Base-by-base conservation (phyloP, 1,284 basidiomycete species). In the Microbotryum violaceum region DNA sequence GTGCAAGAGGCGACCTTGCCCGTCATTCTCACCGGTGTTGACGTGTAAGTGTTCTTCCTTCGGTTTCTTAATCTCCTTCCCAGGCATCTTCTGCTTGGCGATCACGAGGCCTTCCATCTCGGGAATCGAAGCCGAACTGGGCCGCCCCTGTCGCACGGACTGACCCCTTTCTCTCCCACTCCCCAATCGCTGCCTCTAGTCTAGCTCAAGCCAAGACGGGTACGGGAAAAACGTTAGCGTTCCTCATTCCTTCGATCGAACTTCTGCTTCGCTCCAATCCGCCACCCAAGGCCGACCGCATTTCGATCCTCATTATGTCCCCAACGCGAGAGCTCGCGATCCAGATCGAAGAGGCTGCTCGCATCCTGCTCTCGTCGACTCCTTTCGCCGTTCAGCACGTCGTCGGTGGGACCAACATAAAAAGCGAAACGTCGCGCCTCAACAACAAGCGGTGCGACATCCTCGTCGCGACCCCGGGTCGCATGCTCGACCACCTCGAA, bases 261-360 rank as follows among this genome's bases (percentile, higher is more conserved):
- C 78, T 97, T 72, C 79, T 99, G 64, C 68, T 80, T 33, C 67
- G 76, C 61, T 58, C 68, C 18, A 57, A 68, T 14, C 56, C 63
- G 9, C 64, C 64, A 12, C 57, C 70, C 7, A 64, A 70, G 6
- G 56, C 65, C 42, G 70, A 61, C 9, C 63, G 62, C 45, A 67
- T 67, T 56, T 58, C 55, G 44, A 52, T 64, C 3, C 78, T 98
- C 56, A 85, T 98, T 68, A 89, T 98, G 65, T 94, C 91, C 5
- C 96, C 96, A 1, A 99, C 96, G 6, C 83, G 96, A 74, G 96
- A 99, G 77, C 83, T 99, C 23, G 96, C 96, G 2, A 81, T 99
- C 60, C 96, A 98, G 77, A 97, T 96, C 76, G 91, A 93, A 81
- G 93, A 92, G 79, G 90, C 92, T 74, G 86, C 94, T 72, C 82